These are phyloP conservation scores for Emmonsia crescens DNA, from an alignment of 2,329 filamentous ascomycete genomes.

Conservation along the genomic window DNA sequence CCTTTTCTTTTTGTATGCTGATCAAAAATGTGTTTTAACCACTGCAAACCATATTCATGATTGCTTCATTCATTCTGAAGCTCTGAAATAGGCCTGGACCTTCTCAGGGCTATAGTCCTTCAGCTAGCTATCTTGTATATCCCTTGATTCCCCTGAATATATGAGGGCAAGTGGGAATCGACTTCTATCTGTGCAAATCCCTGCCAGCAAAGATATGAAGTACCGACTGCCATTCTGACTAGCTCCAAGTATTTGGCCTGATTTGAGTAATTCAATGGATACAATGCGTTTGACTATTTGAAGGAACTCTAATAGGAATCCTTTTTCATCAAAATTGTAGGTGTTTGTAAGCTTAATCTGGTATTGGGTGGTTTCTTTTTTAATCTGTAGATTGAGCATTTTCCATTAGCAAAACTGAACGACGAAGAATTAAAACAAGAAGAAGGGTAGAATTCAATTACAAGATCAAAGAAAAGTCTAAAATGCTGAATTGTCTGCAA, in stretches of 20 bases:
- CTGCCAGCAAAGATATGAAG: slow-evolving; percentile 3
- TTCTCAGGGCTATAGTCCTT: too few relatives aligned
- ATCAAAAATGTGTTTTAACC: slow-evolving; percentile 2
- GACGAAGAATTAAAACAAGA: neutral
- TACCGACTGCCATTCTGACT: neutral
- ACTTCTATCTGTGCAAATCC: neutral
- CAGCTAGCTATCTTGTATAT: too few relatives aligned
- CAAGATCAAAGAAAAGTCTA: slow-evolving; percentile 3
- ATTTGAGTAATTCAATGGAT: neutral
- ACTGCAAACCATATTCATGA: slow-evolving; percentile 4
- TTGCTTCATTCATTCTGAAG: slow-evolving; percentile 5
- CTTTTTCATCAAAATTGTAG: slow-evolving; percentile 10
- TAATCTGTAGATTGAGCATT: slow-evolving; percentile 3
- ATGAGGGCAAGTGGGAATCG: too few relatives aligned
- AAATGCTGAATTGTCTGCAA: slow-evolving; percentile 7
- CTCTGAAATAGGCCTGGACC: neutral
- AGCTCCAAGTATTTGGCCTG: neutral
- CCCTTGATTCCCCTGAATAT: too few relatives aligned
- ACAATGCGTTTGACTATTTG: slow-evolving; percentile 8
- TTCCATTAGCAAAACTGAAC: neutral
- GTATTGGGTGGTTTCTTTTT: slow-evolving; percentile 5
- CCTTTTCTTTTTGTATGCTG: neutral
- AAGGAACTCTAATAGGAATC: too few relatives aligned
- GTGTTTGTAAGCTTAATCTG: slow-evolving; percentile 5
- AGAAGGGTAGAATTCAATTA: neutral